Percentiles rank a stretch among this genome's conserved stretches.
Conservation (phyloP, 352 stramenopile species). For the Pseudoperonospora humuli region DNA sequence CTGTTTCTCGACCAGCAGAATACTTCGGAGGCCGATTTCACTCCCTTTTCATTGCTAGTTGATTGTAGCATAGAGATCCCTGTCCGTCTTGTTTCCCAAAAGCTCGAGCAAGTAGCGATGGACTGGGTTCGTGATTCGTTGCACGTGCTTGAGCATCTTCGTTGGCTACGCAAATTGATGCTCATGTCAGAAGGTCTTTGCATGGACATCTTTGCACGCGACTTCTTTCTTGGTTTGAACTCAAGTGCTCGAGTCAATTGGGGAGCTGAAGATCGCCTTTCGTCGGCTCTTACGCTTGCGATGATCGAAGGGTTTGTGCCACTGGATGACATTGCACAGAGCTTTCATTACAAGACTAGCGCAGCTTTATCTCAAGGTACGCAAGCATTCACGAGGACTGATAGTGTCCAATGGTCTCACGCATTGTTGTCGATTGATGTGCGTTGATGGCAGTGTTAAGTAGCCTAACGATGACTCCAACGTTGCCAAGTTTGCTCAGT, state of each 20-base stretch:
- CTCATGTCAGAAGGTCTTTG: conserved; percentile 69
- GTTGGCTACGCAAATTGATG: conserved; percentile 56
- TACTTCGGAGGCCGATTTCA: conserved; percentile 14
- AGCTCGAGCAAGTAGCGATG: conserved; percentile 41
- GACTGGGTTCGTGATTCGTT: conserved; percentile 36
- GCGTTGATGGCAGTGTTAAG: conserved; percentile 23
- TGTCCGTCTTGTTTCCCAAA: conserved; percentile 28
- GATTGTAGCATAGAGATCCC: conserved; percentile 33
- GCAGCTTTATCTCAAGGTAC: conserved; percentile 34
- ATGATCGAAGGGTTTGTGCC: conserved; percentile 46
- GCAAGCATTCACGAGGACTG: not conserved
- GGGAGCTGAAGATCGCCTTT: conserved; percentile 36
- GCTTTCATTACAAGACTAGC: conserved; percentile 43
- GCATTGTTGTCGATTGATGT: not conserved
- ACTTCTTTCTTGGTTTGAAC: conserved; percentile 40
- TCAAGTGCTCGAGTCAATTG: conserved; percentile 39
- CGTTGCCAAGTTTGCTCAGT: conserved; percentile 25
- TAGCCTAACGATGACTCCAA: conserved; percentile 28
- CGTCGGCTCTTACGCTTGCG: conserved; percentile 40
- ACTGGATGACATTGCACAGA: conserved; percentile 13
- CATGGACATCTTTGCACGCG: conserved; percentile 60
- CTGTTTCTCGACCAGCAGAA: conserved; percentile 8
- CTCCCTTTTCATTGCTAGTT: conserved; percentile 38
- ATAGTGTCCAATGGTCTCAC: not conserved
- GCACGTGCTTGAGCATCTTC: conserved; percentile 37